phyloP scores from a whole-genome alignment of 768 basidiomycete species.

The Calocybe gangraenosa region DNA sequence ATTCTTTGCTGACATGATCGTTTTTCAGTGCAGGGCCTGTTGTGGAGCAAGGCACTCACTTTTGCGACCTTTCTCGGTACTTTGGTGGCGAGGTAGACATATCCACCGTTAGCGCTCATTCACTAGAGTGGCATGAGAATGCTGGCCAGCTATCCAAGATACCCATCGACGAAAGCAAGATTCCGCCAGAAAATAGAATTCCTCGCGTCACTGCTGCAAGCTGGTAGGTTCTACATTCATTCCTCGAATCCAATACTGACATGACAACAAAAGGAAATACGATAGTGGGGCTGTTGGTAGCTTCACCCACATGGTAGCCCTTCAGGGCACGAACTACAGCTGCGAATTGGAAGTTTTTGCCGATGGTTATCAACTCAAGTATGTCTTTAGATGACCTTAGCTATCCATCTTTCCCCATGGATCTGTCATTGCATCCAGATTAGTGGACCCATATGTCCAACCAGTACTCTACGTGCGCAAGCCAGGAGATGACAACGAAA shows the following conservation, averaged over 20 bases:
- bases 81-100: slow-evolving; percentile 96
- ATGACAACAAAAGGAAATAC: slow-evolving; percentile 73
- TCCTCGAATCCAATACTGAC: neutral
- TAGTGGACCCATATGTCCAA: slow-evolving; percentile 91
- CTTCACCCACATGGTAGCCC: slow-evolving; percentile 84
- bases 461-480: slow-evolving; percentile 84
- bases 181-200: slow-evolving; percentile 84
- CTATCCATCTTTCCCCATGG: neutral
- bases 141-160: slow-evolving; percentile 83
- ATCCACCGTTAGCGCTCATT: slow-evolving; percentile 73
- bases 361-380: slow-evolving; percentile 90
- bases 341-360: slow-evolving; percentile 94
- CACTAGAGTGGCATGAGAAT: slow-evolving; percentile 89
- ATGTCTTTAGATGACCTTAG: slow-evolving; percentile 19
- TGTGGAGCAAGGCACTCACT: slow-evolving; percentile 93
- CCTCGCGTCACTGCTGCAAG: slow-evolving; percentile 91
- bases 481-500: slow-evolving; percentile 77
- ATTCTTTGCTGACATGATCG: slow-evolving; percentile 3
- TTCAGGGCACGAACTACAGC: slow-evolving; percentile 91
- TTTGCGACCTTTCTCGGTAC: slow-evolving; percentile 94
- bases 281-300: slow-evolving; percentile 90
- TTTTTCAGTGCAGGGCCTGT: slow-evolving; percentile 67
- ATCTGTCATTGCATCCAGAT: slow-evolving; percentile 32
- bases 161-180: slow-evolving; percentile 77
- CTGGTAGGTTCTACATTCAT: slow-evolving; percentile 49